Percentiles rank a stretch among this genome's conserved stretches.
phyloP scores from a whole-genome alignment of 2,329 filamentous ascomycete genomes.

The Penicillium polonicum region DNA sequence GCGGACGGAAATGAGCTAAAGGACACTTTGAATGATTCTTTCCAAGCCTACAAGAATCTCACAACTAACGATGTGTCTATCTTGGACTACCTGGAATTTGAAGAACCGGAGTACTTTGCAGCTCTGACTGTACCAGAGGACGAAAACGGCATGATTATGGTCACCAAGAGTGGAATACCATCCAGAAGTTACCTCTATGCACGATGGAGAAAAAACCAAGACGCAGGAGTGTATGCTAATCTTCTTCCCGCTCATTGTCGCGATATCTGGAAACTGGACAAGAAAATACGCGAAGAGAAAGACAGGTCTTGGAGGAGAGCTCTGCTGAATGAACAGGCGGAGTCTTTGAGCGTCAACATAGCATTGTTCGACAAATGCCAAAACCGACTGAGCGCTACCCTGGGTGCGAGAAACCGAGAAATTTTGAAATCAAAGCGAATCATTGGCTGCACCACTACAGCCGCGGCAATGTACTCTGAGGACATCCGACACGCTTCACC shows the following conservation, averaged over 20 bases:
- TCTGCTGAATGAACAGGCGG: constrained; percentile 53
- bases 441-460: constrained; percentile 71
- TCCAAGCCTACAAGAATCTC: constrained; percentile 19
- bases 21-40: constrained; percentile 17
- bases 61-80: constrained; percentile 25
- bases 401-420: constrained; percentile 11
- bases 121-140: constrained; percentile 55
- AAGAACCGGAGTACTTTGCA: constrained; percentile 53
- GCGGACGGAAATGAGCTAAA: constrained; percentile 34
- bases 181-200: constrained; percentile 54
- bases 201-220: constrained; percentile 52
- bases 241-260: neutral
- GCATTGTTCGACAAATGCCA: constrained; percentile 16
- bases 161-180: constrained; percentile 48
- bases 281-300: constrained; percentile 37
- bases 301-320: constrained; percentile 46
- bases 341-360: constrained; percentile 14
- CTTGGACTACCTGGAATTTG: constrained; percentile 55
- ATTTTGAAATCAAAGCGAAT: constrained; percentile 58
- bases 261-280: constrained; percentile 47
- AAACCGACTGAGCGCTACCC: constrained; percentile 7
- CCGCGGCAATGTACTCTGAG: constrained; percentile 60
- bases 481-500: constrained; percentile 56
- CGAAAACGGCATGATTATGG: constrained; percentile 47
- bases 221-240: constrained; percentile 54